A percentile compares a stretch with the other conserved stretches of the same genome.
Conservation (phyloP, 1,139 yeast genomes). For the Spathaspora sp. region DNA sequence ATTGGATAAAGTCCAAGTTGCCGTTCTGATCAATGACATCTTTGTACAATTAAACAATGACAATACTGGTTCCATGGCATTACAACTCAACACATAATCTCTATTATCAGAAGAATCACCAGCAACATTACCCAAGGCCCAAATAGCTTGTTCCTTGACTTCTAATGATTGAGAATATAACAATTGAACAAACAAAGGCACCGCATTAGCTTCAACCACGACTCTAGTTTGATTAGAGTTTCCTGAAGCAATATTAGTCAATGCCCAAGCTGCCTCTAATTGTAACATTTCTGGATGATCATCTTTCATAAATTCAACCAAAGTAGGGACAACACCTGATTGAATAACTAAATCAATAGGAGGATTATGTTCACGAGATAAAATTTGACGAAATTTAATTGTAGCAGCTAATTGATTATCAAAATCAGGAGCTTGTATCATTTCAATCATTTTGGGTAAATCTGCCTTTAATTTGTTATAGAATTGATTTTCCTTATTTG, state of each 20-base stretch:
- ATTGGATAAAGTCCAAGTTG: slow-evolving; percentile 97
- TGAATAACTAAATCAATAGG: slow-evolving; percentile 93
- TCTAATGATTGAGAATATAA: slow-evolving; percentile 80
- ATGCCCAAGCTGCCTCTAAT: slow-evolving; percentile 98
- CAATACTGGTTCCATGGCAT: slow-evolving; percentile 89
- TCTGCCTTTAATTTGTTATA: slow-evolving; percentile 66
- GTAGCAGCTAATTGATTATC: slow-evolving; percentile 88
- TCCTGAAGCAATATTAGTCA: slow-evolving; percentile 98
- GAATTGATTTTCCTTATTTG: slow-evolving; percentile 43
- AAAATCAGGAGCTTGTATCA: slow-evolving; percentile 73
- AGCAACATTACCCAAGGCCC: slow-evolving; percentile 99
- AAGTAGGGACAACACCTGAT: slow-evolving; percentile 87
- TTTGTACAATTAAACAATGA: slow-evolving; percentile 76
- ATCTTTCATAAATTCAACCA: slow-evolving; percentile 82
- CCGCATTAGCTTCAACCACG: slow-evolving; percentile 92
- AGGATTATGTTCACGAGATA: slow-evolving; percentile 95
- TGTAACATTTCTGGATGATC: slow-evolving; percentile 84
- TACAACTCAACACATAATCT: slow-evolving; percentile 80
- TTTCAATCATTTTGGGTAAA: slow-evolving; percentile 82
- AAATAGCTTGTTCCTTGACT: slow-evolving; percentile 96
- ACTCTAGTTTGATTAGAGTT: slow-evolving; percentile 83
- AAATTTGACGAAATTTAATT: slow-evolving; percentile 86
- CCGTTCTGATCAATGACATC: slow-evolving; percentile 88
- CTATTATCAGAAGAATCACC: slow-evolving; percentile 92
- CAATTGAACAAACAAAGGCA: slow-evolving; percentile 83